A percentile compares a stretch with the other conserved stretches of the same genome.
Conservation (phyloP, 768 basidiomycete species). For the Lepiota brunneoincarnata region DNA sequence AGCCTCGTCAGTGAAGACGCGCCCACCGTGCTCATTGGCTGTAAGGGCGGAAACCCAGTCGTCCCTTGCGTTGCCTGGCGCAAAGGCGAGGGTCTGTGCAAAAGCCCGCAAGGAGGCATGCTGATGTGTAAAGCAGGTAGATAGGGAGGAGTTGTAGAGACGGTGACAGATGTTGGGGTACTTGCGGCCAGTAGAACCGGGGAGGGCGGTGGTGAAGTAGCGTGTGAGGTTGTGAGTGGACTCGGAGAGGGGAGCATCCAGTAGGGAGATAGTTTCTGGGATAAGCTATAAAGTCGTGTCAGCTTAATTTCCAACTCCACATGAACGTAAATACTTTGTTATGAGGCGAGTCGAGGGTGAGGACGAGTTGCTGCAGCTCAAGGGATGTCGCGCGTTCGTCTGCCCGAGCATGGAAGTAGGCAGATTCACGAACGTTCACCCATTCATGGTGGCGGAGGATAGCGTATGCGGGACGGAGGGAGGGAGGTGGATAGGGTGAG, state of each 20-base stretch:
- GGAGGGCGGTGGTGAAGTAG: constrained; percentile 40
- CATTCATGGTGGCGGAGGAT: constrained; percentile 56
- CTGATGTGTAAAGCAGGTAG: constrained; percentile 24
- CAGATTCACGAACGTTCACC: constrained; percentile 54
- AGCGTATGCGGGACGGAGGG: constrained; percentile 55
- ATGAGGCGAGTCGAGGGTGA: constrained; percentile 42
- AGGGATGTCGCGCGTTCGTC: constrained; percentile 32
- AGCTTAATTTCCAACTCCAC: constrained; percentile 2
- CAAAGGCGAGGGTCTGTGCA: constrained; percentile 51
- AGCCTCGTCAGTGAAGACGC: constrained; percentile 30
- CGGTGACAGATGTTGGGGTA: constrained; percentile 56
- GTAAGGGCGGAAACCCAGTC: constrained; percentile 43
- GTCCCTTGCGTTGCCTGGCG: constrained; percentile 40
- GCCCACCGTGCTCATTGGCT: constrained; percentile 15
- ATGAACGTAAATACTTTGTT: constrained; percentile 28
- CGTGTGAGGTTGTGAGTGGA: constrained; percentile 48
- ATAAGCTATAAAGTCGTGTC: constrained; percentile 20
- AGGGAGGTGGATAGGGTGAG: constrained; percentile 29
- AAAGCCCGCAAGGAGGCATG: constrained; percentile 39
- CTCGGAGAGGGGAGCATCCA: constrained; percentile 39
- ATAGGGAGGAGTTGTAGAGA: constrained; percentile 18
- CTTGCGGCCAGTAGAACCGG: constrained; percentile 38
- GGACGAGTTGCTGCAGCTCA: constrained; percentile 74
- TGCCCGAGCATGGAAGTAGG: constrained; percentile 34
- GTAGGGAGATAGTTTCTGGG: constrained; percentile 31